Base-by-base conservation (phyloP, 2,329 filamentous ascomycete species). In the Fusarium devonianum region DNA sequence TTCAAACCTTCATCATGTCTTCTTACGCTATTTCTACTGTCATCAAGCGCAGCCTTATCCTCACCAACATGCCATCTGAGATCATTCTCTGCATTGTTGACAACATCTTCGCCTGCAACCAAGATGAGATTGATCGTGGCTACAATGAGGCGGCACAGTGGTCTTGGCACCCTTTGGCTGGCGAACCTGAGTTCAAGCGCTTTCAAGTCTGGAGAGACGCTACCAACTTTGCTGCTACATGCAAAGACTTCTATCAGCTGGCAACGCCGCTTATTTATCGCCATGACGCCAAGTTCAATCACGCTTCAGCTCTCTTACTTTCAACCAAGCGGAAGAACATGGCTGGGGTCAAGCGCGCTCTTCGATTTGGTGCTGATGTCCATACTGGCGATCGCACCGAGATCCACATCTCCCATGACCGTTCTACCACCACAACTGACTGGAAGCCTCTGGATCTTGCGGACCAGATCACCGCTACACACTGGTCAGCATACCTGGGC, bases 391-490 rank as follows among this genome's bases (percentile, higher is more conserved):
- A 53, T 11, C 9, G 7, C 10, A 41, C 41, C 0, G 26, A 38
- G 8, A 6, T 12, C 2, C 2, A 28, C 10, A 21, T 7, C 10
- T 40, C 7, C 16, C 18, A 28, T 3, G 11, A 7, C 10, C n/a
- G 4, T 21, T 16, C 9, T 4, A 9, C 12, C n/a, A 21, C 3
- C 18, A 25, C 7, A 7, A 12, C 4, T 9, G 3, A 3, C n/a
- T 49, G 42, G 19, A 1, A 4, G 4, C 23, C 48, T 8, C 4
- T 57, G 3, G 1, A 58, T 1, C 14, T 53, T 2, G n/a, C 7
- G 2, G 32, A 35, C 5, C 30, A 57, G 28, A 35, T 21, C 2
- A 58, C 42, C 2, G n/a, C 53, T 10, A 12, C 54, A 4, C 53
- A 57, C 14, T 49, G 42, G 53, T 34, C 48, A 2, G 26, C 35